These are phyloP conservation scores for Cercospora zeae-maydis DNA, from an alignment of 2,329 filamentous ascomycete genomes.

Conservation along the genomic window DNA sequence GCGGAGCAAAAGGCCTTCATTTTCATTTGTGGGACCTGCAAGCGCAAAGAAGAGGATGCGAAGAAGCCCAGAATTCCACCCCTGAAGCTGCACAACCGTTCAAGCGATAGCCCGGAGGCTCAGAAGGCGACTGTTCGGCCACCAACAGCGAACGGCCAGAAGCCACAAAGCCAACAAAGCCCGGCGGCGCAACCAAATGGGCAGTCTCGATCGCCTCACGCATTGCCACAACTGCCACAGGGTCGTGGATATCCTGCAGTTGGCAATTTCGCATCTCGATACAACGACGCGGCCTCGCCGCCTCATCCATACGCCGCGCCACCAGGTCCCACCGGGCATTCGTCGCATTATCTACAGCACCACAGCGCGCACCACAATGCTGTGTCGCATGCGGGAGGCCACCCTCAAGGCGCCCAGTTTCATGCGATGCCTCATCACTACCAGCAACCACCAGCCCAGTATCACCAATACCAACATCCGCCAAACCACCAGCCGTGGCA, in stretches of 20 bases:
- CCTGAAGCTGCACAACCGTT: conserved; percentile 51
- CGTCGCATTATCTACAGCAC: conserved; percentile 32
- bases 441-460: conserved; percentile 15
- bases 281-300: conserved; percentile 27
- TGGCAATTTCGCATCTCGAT: conserved; percentile 30
- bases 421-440: conserved; percentile 14
- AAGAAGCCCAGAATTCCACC: conserved; percentile 60
- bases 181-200: conserved; percentile 37
- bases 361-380: conserved; percentile 35
- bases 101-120: conserved; percentile 27
- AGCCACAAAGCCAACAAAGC: conserved; percentile 18
- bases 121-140: conserved; percentile 23
- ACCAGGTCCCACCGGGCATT: conserved; percentile 22
- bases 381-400: conserved; percentile 33
- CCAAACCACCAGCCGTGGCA: conserved; percentile 22
- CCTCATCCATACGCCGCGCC: not conserved
- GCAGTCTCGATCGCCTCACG: conserved; percentile 45
- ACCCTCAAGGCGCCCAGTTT: conserved; percentile 15
- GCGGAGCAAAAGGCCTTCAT: conserved; percentile 84
- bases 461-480: conserved; percentile 17
- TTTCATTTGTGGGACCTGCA: conserved; percentile 79
- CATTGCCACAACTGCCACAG: conserved; percentile 42
- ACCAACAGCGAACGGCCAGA: conserved; percentile 21
- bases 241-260: conserved; percentile 35
- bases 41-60: conserved; percentile 61